Percentiles rank a stretch among this genome's conserved stretches.
Evolutionary conservation across 345 rosid species (phyloP).

Genomic region (Salix koriyanagi): DNA sequence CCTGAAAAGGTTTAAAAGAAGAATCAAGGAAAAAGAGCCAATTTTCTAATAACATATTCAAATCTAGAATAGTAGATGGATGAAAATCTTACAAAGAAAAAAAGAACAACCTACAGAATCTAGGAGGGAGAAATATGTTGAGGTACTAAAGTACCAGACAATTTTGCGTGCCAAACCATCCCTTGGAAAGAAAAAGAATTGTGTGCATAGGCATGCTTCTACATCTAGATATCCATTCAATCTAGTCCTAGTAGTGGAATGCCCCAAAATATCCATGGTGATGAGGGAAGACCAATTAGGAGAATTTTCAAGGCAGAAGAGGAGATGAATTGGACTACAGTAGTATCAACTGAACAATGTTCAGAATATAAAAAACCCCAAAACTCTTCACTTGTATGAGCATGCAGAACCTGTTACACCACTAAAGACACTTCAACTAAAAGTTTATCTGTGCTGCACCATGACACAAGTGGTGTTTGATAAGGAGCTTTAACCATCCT

Average conservation of each 20-base stretch:
- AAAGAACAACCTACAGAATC: neutral
- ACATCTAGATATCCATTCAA: neutral
- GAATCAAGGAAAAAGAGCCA: neutral
- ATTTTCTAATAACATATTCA: neutral
- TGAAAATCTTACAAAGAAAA: too few species aligned
- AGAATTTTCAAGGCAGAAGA: neutral
- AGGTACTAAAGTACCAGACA: neutral
- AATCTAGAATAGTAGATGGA: neutral
- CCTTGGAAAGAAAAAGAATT: neutral
- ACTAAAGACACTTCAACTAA: neutral
- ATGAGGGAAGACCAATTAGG: neutral
- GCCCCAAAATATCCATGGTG: neutral
- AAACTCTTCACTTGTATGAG: neutral
- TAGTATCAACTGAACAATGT: neutral
- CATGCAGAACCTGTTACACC: neutral
- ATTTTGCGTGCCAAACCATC: neutral
- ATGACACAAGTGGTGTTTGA: neutral
- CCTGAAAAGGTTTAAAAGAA: conserved; percentile 33
- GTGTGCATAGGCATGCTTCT: neutral
- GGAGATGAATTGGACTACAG: neutral
- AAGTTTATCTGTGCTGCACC: neutral
- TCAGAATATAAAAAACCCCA: neutral
- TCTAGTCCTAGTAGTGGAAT: neutral
- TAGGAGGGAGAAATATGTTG: neutral
- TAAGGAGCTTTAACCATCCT: neutral